phyloP scores from a whole-genome alignment of 2,329 filamentous ascomycete genomes.

The Fusarium nematophilum region DNA sequence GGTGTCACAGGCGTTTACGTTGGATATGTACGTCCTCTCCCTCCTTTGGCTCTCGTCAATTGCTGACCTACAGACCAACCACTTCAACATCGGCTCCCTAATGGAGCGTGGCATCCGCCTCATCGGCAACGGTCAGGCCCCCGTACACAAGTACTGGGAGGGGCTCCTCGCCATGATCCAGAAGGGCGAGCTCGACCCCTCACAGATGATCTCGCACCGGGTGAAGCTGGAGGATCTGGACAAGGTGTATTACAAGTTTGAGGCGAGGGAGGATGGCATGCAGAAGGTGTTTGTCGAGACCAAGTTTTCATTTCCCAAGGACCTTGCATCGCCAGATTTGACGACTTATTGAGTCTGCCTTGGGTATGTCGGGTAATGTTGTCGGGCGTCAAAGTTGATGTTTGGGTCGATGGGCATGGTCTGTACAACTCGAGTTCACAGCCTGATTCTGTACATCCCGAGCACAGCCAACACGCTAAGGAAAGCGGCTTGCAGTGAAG shows the following conservation, averaged over 20 bases:
- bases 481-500: too few species aligned
- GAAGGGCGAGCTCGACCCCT: slow-evolving; percentile 75
- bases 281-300: slow-evolving; percentile 82
- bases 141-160: slow-evolving; percentile 87
- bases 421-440: too few species aligned
- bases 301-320: slow-evolving; percentile 63
- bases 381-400: too few species aligned
- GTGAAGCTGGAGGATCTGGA: slow-evolving; percentile 79
- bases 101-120: slow-evolving; percentile 90
- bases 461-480: too few species aligned
- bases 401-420: too few species aligned
- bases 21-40: slow-evolving; percentile 61
- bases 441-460: too few species aligned
- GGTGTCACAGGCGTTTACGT: slow-evolving; percentile 81
- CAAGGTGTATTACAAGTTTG: slow-evolving; percentile 72
- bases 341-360: slow-evolving; percentile 25
- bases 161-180: slow-evolving; percentile 77
- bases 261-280: slow-evolving; percentile 73
- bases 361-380: background rate
- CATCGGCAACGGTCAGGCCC: slow-evolving; percentile 74
- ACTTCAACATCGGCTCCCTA: slow-evolving; percentile 81
- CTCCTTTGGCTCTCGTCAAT: background rate
- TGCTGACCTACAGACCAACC: slow-evolving; percentile 41
- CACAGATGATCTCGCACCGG: slow-evolving; percentile 85
- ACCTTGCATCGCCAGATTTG: slow-evolving; percentile 31